These are phyloP conservation scores for Adansonia gregorii DNA, from an alignment of 441 rosid genomes.

Conservation along the genomic window DNA sequence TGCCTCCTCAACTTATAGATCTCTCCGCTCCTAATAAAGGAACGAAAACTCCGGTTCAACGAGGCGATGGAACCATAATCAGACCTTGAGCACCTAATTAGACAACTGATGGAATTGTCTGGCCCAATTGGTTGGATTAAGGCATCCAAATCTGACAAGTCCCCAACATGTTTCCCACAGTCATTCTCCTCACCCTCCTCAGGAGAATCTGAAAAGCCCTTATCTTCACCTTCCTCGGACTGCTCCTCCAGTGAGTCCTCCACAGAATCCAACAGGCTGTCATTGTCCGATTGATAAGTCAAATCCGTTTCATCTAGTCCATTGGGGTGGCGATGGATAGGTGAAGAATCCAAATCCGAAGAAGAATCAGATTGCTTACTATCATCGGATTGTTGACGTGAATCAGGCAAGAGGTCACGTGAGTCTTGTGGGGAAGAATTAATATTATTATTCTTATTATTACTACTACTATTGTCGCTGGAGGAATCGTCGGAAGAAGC, in stretches of 20 bases:
- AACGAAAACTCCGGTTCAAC: slow-evolving; percentile 64
- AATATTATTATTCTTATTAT: neutral
- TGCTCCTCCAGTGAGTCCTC: slow-evolving; percentile 13
- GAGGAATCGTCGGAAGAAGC: slow-evolving; percentile 34
- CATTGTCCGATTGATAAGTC: neutral
- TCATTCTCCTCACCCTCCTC: slow-evolving; percentile 26
- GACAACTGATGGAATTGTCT: slow-evolving; percentile 75
- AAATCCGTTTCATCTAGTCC: neutral
- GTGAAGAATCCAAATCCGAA: slow-evolving; percentile 21
- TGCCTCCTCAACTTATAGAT: slow-evolving; percentile 67
- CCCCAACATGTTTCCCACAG: slow-evolving; percentile 40
- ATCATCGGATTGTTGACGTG: slow-evolving; percentile 10
- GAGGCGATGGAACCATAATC: slow-evolving; percentile 79
- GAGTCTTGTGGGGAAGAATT: slow-evolving; percentile 13
- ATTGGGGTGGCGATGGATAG: slow-evolving; percentile 18
- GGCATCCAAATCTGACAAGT: slow-evolving; percentile 59
- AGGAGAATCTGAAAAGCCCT: slow-evolving; percentile 18
- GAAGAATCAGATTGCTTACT: slow-evolving; percentile 27
- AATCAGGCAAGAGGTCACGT: slow-evolving; percentile 11
- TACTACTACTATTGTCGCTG: neutral
- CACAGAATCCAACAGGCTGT: neutral
- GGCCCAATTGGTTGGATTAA: slow-evolving; percentile 71
- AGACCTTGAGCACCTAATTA: slow-evolving; percentile 79
- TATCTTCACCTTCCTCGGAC: slow-evolving; percentile 23
- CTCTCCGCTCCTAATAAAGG: slow-evolving; percentile 72